Evolutionary conservation across 805 yeast genomes (phyloP).

Genomic region (Millerago galiae): DNA sequence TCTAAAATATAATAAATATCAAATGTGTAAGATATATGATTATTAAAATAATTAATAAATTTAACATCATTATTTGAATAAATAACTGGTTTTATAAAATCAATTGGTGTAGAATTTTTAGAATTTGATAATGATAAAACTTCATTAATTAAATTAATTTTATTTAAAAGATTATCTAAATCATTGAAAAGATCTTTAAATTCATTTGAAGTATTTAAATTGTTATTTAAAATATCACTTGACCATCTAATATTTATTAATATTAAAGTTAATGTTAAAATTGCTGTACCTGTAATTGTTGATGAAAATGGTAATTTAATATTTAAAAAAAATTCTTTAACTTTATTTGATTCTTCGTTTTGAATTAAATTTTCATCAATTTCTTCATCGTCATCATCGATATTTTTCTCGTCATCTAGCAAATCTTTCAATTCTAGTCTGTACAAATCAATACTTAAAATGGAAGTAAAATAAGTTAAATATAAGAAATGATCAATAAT

Average conservation of each 20-base stretch:
- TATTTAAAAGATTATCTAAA: constrained; percentile 12
- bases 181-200: not conserved
- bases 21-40: constrained; percentile 33
- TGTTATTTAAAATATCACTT: constrained; percentile 12
- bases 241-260: constrained; percentile 31
- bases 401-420: constrained; percentile 15
- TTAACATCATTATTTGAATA: not conserved
- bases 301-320: constrained; percentile 33
- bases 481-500: constrained; percentile 55
- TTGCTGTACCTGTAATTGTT: constrained; percentile 26
- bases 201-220: not conserved
- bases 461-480: constrained; percentile 56
- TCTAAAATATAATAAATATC: constrained; percentile 51
- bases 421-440: constrained; percentile 57
- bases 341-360: not conserved
- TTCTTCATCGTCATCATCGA: not conserved
- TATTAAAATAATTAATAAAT: constrained; percentile 10
- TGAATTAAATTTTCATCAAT: not conserved
- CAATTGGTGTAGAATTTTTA: not conserved
- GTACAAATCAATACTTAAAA: constrained; percentile 60
- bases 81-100: constrained; percentile 1
- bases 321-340: constrained; percentile 15
- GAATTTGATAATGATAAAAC: constrained; percentile 6
- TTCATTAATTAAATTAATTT: constrained; percentile 17
- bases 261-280: constrained; percentile 23